phyloP scores from a whole-genome alignment of 2,329 filamentous ascomycete genomes.

The Aschersonia sp. region DNA sequence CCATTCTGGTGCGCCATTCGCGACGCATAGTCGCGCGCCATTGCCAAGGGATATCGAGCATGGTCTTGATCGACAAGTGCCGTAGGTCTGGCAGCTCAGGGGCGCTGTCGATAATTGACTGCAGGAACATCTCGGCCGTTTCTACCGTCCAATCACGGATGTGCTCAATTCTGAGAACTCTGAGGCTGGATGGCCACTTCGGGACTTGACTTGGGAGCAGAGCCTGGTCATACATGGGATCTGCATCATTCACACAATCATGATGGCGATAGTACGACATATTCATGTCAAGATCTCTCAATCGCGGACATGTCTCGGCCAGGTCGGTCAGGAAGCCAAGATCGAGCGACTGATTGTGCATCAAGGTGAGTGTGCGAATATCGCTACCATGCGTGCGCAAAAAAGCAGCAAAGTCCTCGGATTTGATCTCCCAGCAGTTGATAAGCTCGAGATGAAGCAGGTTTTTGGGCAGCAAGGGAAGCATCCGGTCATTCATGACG shows the following conservation, averaged over 20 bases:
- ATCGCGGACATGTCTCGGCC: slow-evolving; percentile 49
- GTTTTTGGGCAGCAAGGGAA: slow-evolving; percentile 52
- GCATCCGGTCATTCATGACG: slow-evolving; percentile 50
- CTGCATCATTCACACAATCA: slow-evolving; percentile 51
- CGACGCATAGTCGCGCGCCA: slow-evolving; percentile 66
- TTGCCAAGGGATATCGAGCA: slow-evolving; percentile 69
- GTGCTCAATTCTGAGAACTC: slow-evolving; percentile 59
- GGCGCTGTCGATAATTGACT: slow-evolving; percentile 62
- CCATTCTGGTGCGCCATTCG: slow-evolving; percentile 59
- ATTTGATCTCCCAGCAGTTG: slow-evolving; percentile 64
- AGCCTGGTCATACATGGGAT: slow-evolving; percentile 59
- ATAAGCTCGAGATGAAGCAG: slow-evolving; percentile 57
- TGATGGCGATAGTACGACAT: slow-evolving; percentile 63
- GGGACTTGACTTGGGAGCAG: slow-evolving; percentile 52
- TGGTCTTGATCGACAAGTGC: slow-evolving; percentile 57
- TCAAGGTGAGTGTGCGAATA: slow-evolving; percentile 53
- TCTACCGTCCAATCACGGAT: slow-evolving; percentile 59
- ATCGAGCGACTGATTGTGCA: slow-evolving; percentile 67
- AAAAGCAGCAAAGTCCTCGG: slow-evolving; percentile 49
- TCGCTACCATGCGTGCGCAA: slow-evolving; percentile 50
- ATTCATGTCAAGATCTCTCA: slow-evolving; percentile 62
- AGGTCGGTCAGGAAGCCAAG: slow-evolving; percentile 59
- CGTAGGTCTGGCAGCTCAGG: slow-evolving; percentile 51
- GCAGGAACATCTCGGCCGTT: slow-evolving; percentile 63
- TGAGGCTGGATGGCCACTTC: slow-evolving; percentile 61